Percentiles rank a stretch among this genome's conserved stretches.
phyloP scores from a whole-genome alignment of 768 basidiomycete species.

The Pseudohyphozyma bogoriensis region DNA sequence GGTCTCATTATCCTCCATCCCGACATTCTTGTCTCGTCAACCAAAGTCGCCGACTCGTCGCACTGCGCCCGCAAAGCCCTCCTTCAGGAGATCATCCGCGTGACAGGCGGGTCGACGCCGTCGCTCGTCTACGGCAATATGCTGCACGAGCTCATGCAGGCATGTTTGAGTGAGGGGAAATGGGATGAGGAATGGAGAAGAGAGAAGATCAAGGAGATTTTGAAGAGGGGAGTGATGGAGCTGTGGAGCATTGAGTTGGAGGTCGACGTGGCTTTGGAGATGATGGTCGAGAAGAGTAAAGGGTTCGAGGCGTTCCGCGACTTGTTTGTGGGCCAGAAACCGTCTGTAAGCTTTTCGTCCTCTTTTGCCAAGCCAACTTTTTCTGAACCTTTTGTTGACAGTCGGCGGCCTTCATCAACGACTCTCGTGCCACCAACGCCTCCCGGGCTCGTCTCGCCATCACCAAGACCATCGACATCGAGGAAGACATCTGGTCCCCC shows the following conservation, averaged over 20 bases:
- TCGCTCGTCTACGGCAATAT: conserved; percentile 67
- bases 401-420: conserved; percentile 56
- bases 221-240: conserved; percentile 30
- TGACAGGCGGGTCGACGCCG: conserved; percentile 48
- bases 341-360: conserved; percentile 47
- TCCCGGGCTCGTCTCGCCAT: conserved; percentile 59
- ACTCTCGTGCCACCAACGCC: conserved; percentile 51
- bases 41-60: conserved; percentile 69
- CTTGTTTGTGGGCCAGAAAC: conserved; percentile 54
- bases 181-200: conserved; percentile 33
- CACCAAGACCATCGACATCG: conserved; percentile 66
- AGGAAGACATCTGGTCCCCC: conserved; percentile 97
- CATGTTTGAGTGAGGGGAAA: conserved; percentile 47
- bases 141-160: conserved; percentile 82
- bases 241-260: conserved; percentile 20
- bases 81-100: conserved; percentile 47
- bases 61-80: conserved; percentile 79
- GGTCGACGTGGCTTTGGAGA: conserved; percentile 28
- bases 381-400: conserved; percentile 34
- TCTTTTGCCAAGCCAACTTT: neutral
- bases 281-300: conserved; percentile 37
- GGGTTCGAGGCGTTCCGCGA: conserved; percentile 38
- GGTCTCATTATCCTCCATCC: conserved; percentile 66
- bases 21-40: conserved; percentile 82
- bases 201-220: conserved; percentile 31